Conservation (phyloP, 768 basidiomycete species). For the Auricularia cornea region DNA sequence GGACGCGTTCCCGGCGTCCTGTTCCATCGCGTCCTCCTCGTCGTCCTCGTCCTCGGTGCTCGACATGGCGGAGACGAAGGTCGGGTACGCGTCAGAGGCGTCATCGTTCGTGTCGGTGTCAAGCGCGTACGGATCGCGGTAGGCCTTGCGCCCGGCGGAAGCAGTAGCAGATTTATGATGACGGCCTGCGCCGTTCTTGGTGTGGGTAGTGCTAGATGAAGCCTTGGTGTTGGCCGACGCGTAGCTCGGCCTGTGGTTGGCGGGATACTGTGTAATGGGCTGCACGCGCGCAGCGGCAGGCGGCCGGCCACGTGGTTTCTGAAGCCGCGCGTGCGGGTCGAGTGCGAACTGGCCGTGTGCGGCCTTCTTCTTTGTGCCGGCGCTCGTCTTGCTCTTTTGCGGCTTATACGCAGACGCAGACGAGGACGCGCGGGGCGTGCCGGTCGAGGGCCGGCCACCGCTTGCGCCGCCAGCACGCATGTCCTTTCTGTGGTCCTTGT, state of each 20-base stretch:
- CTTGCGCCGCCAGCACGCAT: background rate
- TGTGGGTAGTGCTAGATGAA: too few species aligned
- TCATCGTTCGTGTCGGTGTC: slow-evolving; percentile 7
- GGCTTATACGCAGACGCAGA: background rate
- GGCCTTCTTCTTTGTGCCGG: too few species aligned
- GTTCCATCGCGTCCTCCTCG: background rate
- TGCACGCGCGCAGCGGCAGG: too few species aligned
- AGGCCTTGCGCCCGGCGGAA: background rate
- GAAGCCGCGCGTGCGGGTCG: too few species aligned
- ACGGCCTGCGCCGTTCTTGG: background rate
- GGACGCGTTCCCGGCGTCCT: slow-evolving; percentile 25
- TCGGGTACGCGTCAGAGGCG: slow-evolving; percentile 37
- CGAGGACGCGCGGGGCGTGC: background rate
- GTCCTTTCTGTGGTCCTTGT: background rate
- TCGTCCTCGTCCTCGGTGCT: slow-evolving; percentile 32
- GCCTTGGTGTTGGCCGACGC: too few species aligned
- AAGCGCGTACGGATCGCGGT: background rate
- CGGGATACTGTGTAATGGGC: too few species aligned
- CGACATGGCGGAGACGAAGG: slow-evolving; percentile 59
- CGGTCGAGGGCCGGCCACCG: background rate
- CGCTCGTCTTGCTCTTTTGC: background rate
- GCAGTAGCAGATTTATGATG: background rate
- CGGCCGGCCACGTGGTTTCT: too few species aligned
- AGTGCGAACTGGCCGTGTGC: too few species aligned
- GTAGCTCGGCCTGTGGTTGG: too few species aligned